These are phyloP conservation scores for Beta macrorhiza DNA, from an alignment of 179 eudicot species.

Conservation along the genomic window DNA sequence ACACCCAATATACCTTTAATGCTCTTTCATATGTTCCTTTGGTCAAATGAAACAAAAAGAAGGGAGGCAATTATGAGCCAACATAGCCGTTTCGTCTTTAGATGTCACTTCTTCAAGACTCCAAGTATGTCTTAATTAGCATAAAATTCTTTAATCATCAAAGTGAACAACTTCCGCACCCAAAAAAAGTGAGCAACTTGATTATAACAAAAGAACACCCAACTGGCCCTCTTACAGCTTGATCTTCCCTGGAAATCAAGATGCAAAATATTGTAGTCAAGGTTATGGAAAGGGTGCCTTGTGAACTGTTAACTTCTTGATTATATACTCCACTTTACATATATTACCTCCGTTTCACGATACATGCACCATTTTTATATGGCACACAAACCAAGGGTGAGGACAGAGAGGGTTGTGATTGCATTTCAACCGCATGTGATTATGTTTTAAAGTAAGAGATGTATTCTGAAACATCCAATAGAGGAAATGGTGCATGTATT, in stretches of 20 bases:
- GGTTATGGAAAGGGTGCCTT: background rate
- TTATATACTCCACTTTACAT: no score
- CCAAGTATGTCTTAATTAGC: conserved; percentile 4
- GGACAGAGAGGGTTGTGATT: no score
- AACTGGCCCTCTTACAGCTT: background rate
- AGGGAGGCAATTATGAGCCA: background rate
- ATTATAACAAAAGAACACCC: conserved; percentile 12
- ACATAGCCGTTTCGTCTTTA: background rate
- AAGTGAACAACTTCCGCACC: background rate
- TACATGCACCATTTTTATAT: no score
- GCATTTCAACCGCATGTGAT: no score
- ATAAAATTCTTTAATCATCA: conserved; percentile 1
- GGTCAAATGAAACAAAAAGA: background rate
- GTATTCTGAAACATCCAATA: no score
- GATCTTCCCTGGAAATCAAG: conserved; percentile 22
- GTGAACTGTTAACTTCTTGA: no score
- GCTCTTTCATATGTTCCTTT: background rate
- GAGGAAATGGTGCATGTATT: no score
- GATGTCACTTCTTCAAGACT: conserved; percentile 13
- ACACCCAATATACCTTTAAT: no score
- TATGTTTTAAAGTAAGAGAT: no score
- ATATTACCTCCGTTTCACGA: no score
- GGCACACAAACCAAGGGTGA: no score
- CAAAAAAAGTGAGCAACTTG: conserved; percentile 4
- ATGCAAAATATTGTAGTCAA: conserved; percentile 9